Evolutionary conservation across 331 rosid genomes (phyloP), one percentile per base, ranked within the genome.

Genomic region (Rosa hybrid): DNA sequence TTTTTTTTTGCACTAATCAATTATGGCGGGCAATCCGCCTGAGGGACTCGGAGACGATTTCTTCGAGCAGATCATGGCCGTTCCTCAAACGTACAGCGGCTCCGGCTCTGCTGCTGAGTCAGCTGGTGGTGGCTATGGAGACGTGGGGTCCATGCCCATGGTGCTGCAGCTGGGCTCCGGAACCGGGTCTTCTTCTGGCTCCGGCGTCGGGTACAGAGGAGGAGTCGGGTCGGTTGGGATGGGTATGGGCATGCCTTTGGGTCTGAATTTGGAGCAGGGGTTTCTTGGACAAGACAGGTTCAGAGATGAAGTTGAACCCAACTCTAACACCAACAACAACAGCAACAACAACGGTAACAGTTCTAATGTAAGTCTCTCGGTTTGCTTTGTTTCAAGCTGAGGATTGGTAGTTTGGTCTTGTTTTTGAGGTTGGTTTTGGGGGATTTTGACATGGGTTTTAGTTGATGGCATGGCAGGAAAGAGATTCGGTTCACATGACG

Each of bases 51-150:
- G 93, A 2, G 98, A 93, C 46, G 97, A 91, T 88, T 93, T 93
- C 85, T 85, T 93, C 30, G 98, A 93, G 84, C 94, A 96, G 97
- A 96, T 96, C 84, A 54, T 93, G 56, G 87, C 94, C 0, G 98
- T 83, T 68, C 94, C 91, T 12, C 83, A 90, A 7, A 10, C 82
- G 2, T 88, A 88, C 20, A 54, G 76, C 63, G 76, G 17, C 20
- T 30, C 72, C 48, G 72, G 49, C 71, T 39, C 59, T 20, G 74
- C 56, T 1, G 76, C 68, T 14, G 82, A 79, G 77, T 70, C 77
- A 82, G 68, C 78, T 57, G 84, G 76, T 5, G 85, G 89, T 48
- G 80, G 83, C 0, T 68, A 82, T 8, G 86, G 69, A 5, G 89
- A 80, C 2, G 85, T 82, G 71, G 87, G 83, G 50, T 81, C 90